Conservation (phyloP, 2,329 filamentous ascomycete genomes). For the Drechslerella dactyloides region DNA sequence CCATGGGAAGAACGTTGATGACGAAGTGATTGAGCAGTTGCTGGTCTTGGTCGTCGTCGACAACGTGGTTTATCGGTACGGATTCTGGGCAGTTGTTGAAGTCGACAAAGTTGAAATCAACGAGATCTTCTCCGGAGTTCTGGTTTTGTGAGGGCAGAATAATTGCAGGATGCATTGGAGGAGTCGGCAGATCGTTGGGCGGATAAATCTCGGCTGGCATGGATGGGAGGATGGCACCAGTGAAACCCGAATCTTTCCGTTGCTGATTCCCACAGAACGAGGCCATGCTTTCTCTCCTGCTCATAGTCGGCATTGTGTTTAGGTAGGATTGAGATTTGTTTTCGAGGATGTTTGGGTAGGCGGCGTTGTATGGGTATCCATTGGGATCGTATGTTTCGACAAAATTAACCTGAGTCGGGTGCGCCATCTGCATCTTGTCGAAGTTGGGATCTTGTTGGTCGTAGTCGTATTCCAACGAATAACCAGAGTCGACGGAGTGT, state of each 20-base stretch:
- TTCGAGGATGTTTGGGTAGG: conserved; percentile 57
- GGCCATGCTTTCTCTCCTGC: conserved; percentile 47
- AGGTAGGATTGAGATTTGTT: conserved; percentile 49
- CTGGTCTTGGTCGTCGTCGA: conserved; percentile 77
- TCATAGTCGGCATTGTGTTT: conserved; percentile 45
- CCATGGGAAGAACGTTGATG: conserved; percentile 80
- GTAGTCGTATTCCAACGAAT: conserved; percentile 56
- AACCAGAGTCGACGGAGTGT: conserved; percentile 59
- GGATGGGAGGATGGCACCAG: conserved; percentile 42
- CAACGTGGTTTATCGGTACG: conserved; percentile 60
- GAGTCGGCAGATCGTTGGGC: conserved; percentile 45
- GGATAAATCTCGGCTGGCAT: conserved; percentile 48
- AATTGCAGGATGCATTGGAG: conserved; percentile 41
- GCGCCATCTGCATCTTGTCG: conserved; percentile 49
- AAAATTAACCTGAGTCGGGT: conserved; percentile 49
- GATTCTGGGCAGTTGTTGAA: conserved; percentile 47
- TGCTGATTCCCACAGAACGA: conserved; percentile 36
- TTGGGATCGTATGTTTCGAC: conserved; percentile 48
- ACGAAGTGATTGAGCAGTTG: conserved; percentile 89
- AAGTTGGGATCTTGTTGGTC: conserved; percentile 48
- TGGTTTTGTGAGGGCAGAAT: conserved; percentile 44
- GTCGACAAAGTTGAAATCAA: conserved; percentile 50
- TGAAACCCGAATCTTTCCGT: conserved; percentile 35
- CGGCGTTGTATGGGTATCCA: conserved; percentile 56
- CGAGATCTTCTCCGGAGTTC: conserved; percentile 47